Conservation (phyloP, 2,329 filamentous ascomycete species). For the Leptographium galeiforme region DNA sequence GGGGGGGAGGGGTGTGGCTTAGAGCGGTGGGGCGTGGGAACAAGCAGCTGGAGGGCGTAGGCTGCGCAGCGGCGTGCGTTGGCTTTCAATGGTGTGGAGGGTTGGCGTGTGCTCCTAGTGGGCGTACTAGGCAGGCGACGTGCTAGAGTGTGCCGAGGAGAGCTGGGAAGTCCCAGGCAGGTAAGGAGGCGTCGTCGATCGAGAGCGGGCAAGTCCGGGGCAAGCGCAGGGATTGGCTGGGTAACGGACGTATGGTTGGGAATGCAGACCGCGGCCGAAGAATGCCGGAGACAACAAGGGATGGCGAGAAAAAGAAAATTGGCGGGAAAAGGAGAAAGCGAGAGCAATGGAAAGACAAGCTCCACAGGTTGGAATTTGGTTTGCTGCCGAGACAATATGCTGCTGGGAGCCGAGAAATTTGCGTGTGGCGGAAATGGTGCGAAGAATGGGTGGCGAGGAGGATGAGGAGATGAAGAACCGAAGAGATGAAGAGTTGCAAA, state of each 20-base stretch:
- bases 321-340: not conserved
- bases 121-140: not conserved
- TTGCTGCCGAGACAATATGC: too few relatives aligned
- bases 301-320: not conserved
- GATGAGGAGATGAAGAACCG: not conserved
- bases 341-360: not conserved
- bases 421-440: too few relatives aligned
- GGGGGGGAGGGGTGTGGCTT: not conserved
- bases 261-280: not conserved
- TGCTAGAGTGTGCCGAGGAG: not conserved
- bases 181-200: conserved; percentile 7
- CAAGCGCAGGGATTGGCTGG: conserved; percentile 3
- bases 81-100: not conserved
- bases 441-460: not conserved
- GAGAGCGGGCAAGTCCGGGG: conserved; percentile 6
- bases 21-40: not conserved
- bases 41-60: not conserved
- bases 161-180: not conserved
- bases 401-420: too few relatives aligned
- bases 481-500: not conserved
- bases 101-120: not conserved
- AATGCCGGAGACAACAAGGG: not conserved
- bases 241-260: not conserved
- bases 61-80: not conserved
- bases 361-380: not conserved